Conservation (phyloP, 2,329 filamentous ascomycete species). For the Microcyclosporella mali region DNA sequence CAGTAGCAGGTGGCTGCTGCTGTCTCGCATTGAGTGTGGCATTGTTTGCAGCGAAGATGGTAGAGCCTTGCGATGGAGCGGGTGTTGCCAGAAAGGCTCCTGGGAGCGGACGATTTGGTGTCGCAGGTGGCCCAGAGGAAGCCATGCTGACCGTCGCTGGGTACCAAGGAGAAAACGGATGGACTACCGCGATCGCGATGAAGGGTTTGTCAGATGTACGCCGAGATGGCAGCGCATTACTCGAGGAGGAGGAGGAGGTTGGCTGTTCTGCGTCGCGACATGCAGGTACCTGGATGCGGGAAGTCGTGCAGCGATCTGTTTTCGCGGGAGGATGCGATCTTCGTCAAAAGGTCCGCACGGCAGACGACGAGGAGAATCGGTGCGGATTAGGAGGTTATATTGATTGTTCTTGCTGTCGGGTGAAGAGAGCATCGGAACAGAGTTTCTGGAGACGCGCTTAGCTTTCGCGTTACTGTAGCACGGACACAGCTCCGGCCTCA, state of each 20-base stretch:
- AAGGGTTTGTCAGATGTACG: slow-evolving; percentile 5
- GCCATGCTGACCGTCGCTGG: slow-evolving; percentile 19
- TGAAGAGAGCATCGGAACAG: not conserved
- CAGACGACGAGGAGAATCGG: not conserved
- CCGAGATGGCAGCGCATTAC: slow-evolving; percentile 16
- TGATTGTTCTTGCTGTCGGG: not conserved
- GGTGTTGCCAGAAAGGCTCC: slow-evolving; percentile 73
- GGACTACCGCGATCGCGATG: slow-evolving; percentile 6
- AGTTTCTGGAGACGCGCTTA: not conserved
- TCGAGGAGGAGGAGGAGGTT: slow-evolving; percentile 2
- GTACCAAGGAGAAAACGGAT: not conserved
- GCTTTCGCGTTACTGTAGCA: not conserved
- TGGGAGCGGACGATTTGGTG: slow-evolving; percentile 66
- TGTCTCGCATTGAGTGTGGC: slow-evolving; percentile 24
- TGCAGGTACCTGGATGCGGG: not conserved
- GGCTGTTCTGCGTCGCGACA: slow-evolving; percentile 1
- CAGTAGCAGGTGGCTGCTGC: slow-evolving; percentile 14
- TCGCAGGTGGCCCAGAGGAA: slow-evolving; percentile 33
- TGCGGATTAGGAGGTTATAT: not conserved
- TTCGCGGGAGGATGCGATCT: not conserved
- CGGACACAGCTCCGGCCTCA: not conserved
- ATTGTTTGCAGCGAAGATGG: slow-evolving; percentile 30
- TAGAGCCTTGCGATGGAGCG: slow-evolving; percentile 38
- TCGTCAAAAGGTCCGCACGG: not conserved
- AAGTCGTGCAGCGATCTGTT: not conserved